A percentile compares a stretch with the other conserved stretches of the same genome.
These are phyloP conservation scores for Chaetomiaceae sp. DNA, from an alignment of 2,329 filamentous ascomycete genomes.

Conservation along the genomic window DNA sequence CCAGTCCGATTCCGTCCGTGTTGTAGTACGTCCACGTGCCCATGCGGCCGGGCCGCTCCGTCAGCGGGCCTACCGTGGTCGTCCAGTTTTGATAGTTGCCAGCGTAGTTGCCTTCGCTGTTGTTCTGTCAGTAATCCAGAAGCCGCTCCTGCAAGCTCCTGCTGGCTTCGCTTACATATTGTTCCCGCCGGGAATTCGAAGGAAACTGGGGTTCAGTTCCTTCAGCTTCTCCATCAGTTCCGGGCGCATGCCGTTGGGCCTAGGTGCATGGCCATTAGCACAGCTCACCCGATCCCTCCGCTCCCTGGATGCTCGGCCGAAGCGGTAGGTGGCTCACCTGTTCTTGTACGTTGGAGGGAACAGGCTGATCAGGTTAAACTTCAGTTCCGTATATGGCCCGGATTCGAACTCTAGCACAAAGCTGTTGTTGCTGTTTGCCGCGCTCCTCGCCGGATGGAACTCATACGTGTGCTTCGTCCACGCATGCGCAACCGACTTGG, in stretches of 20 bases:
- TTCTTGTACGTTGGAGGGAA: conserved; percentile 10
- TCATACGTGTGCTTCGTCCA: conserved; percentile 8
- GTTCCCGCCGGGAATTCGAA: conserved; percentile 63
- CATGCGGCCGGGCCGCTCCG: conserved; percentile 51
- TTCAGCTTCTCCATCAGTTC: conserved; percentile 8
- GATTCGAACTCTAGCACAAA: conserved; percentile 1
- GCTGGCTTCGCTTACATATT: conserved; percentile 41
- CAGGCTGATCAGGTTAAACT: conserved; percentile 12
- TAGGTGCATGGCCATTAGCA: neutral
- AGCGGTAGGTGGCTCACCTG: neutral
- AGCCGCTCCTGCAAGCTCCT: no score
- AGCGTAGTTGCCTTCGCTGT: conserved; percentile 40
- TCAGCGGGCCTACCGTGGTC: conserved; percentile 50
- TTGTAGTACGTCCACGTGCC: conserved; percentile 58
- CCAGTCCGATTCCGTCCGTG: conserved; percentile 57
- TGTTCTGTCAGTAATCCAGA: neutral
- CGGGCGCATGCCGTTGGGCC: conserved; percentile 8
- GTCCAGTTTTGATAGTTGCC: conserved; percentile 47
- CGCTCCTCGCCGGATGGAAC: conserved; percentile 3
- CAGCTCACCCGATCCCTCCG: no score
- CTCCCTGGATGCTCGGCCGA: no score
- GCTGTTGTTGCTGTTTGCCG: conserved; percentile 10
- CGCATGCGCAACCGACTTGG: neutral
- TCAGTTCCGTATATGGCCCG: neutral
- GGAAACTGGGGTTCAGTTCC: conserved; percentile 40